phyloP scores from a whole-genome alignment of 371 early-diverging fungal species.

The Sporodiniella umbellata region DNA sequence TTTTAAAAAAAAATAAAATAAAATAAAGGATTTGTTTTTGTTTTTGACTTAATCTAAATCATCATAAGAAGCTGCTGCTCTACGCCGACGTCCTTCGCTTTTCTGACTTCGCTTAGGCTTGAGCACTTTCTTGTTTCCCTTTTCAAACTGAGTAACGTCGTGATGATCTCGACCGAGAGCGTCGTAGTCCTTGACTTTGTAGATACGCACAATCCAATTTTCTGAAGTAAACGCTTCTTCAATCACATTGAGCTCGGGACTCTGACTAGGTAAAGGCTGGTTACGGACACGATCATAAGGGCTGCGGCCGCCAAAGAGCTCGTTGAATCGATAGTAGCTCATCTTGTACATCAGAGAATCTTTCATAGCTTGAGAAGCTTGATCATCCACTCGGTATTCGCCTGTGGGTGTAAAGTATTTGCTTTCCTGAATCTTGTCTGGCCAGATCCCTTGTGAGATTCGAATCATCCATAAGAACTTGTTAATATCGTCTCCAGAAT shows the following conservation, averaged over 20 bases:
- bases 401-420: constrained; percentile 87
- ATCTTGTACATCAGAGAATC: constrained; percentile 95
- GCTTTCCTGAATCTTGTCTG: constrained; percentile 85
- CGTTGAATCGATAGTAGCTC: constrained; percentile 92
- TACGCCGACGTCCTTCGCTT: constrained; percentile 41
- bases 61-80: constrained; percentile 28
- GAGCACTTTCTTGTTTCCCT: constrained; percentile 51
- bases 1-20: background rate
- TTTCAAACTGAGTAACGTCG: constrained; percentile 64
- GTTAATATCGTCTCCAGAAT: constrained; percentile 99
- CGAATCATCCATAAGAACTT: constrained; percentile 99
- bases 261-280: constrained; percentile 69
- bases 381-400: constrained; percentile 91
- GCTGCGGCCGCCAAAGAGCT: constrained; percentile 75
- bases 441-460: constrained; percentile 95
- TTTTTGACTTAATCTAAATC: constrained; percentile 27
- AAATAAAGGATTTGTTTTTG: background rate
- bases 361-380: constrained; percentile 87
- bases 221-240: constrained; percentile 92
- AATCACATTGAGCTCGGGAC: constrained; percentile 78
- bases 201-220: constrained; percentile 97
- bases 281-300: constrained; percentile 88
- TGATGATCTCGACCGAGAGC: constrained; percentile 80
- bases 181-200: constrained; percentile 92
- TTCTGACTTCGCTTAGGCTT: constrained; percentile 37